A percentile compares a stretch with the other conserved stretches of the same genome.
Evolutionary conservation across 306 rosid genomes (phyloP).

Genomic region (Begonia peltatifolia): DNA sequence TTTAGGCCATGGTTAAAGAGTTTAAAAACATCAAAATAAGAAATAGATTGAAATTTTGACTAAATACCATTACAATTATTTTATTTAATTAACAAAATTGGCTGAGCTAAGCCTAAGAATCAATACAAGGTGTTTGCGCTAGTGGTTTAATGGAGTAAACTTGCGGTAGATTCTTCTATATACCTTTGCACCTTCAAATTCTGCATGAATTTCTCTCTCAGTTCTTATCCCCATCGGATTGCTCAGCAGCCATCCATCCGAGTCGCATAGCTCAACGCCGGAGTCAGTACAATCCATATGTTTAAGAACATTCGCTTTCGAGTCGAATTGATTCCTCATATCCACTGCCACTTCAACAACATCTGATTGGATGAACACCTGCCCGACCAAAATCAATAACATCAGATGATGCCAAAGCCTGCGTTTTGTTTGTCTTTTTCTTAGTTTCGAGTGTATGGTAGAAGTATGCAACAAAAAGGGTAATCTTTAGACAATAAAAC

Average conservation of each 20-base stretch:
- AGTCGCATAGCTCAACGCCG: slow-evolving; percentile 27
- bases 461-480: neutral
- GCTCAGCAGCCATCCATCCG: slow-evolving; percentile 70
- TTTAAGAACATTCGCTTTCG: slow-evolving; percentile 22
- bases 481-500: neutral
- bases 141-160: neutral
- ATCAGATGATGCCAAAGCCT: neutral
- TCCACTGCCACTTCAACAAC: slow-evolving; percentile 58
- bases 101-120: no score
- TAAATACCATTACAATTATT: no score
- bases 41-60: no score
- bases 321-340: slow-evolving; percentile 68
- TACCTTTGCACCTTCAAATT: slow-evolving; percentile 55
- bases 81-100: no score
- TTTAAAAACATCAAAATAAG: no score
- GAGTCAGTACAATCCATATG: slow-evolving; percentile 30
- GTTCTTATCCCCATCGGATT: slow-evolving; percentile 83
- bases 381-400: slow-evolving; percentile 10
- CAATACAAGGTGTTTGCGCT: no score
- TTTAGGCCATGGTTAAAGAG: no score
- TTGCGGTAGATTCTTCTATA: slow-evolving; percentile 68
- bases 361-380: slow-evolving; percentile 70
- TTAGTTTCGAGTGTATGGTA: neutral
- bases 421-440: no score
- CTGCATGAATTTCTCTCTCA: slow-evolving; percentile 90